Conservation (phyloP, 2,329 filamentous ascomycete genomes). For the Pyrenophora graminea region DNA sequence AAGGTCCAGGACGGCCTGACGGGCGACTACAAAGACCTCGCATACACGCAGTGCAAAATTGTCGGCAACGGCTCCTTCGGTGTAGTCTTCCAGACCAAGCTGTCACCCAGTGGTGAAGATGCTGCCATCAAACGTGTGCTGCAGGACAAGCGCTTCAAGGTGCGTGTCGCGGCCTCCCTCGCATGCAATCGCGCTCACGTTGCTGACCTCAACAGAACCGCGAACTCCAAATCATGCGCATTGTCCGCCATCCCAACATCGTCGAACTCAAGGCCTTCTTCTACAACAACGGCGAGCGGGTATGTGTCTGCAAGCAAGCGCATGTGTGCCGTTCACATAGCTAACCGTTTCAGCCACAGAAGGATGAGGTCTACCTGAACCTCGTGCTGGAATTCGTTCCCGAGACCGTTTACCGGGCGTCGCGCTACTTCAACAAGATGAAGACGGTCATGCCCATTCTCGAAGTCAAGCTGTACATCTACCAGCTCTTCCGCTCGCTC, state of each 20-base stretch:
- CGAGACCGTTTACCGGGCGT: constrained; percentile 97
- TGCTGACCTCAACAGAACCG: constrained; percentile 71
- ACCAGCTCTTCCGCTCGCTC: constrained; percentile 96
- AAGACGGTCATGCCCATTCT: constrained; percentile 99
- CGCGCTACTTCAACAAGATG: constrained; percentile 99
- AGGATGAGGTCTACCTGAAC: constrained; percentile 98
- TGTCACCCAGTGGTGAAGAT: constrained; percentile 96
- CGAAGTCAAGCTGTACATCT: constrained; percentile 99
- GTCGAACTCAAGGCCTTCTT: constrained; percentile 99
- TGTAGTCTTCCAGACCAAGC: constrained; percentile 98
- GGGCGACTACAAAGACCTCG: constrained; percentile 92
- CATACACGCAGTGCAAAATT: constrained; percentile 99
- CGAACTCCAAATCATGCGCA: constrained; percentile 99
- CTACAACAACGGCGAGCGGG: constrained; percentile 97
- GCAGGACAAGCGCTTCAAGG: constrained; percentile 99
- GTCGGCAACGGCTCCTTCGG: constrained; percentile 99
- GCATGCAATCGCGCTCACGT: constrained; percentile 13
- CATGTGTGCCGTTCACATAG: constrained; percentile 22
- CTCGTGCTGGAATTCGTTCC: constrained; percentile 97
- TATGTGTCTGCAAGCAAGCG: constrained; percentile 55
- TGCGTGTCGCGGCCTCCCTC: constrained; percentile 48
- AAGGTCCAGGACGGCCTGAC: constrained; percentile 98
- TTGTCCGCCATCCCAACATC: constrained; percentile 97
- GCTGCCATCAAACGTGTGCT: constrained; percentile 98
- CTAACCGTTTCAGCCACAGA: constrained; percentile 46